These are phyloP conservation scores for Casuarina glauca DNA, from an alignment of 306 rosid genomes.

Conservation along the genomic window DNA sequence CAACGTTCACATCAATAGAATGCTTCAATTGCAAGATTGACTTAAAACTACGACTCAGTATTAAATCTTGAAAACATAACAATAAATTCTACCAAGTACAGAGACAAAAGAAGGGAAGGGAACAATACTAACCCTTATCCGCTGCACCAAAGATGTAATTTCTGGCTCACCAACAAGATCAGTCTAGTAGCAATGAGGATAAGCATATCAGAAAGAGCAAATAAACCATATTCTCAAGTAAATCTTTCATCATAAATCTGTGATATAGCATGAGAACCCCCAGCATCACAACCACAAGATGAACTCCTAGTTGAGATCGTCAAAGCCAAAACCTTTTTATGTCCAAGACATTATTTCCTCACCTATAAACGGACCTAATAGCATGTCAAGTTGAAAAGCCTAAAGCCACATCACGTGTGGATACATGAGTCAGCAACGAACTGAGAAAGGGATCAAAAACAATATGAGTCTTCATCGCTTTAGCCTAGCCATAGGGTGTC, in stretches of 20 bases:
- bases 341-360: not conserved
- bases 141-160: constrained; percentile 70
- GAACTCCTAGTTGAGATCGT: not conserved
- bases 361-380: not conserved
- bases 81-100: not conserved
- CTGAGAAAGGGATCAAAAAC: not conserved
- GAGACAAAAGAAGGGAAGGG: constrained; percentile 3
- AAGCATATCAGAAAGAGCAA: constrained; percentile 30
- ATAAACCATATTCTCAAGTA: not conserved
- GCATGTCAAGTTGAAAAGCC: not conserved
- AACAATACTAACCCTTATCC: constrained; percentile 66
- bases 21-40: constrained; percentile 14
- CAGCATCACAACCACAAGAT: not conserved
- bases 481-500: no score
- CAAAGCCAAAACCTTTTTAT: not conserved
- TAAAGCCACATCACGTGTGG: not conserved
- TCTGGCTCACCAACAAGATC: constrained; percentile 90
- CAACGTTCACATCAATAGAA: constrained; percentile 8
- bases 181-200: constrained; percentile 49
- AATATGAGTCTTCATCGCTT: not conserved
- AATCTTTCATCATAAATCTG: not conserved
- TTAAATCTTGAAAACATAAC: not conserved
- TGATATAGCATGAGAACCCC: not conserved
- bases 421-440: not conserved
- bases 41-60: not conserved